Evolutionary conservation across 352 stramenopile genomes (phyloP).

Genomic region (Globisporangium ultimum): DNA sequence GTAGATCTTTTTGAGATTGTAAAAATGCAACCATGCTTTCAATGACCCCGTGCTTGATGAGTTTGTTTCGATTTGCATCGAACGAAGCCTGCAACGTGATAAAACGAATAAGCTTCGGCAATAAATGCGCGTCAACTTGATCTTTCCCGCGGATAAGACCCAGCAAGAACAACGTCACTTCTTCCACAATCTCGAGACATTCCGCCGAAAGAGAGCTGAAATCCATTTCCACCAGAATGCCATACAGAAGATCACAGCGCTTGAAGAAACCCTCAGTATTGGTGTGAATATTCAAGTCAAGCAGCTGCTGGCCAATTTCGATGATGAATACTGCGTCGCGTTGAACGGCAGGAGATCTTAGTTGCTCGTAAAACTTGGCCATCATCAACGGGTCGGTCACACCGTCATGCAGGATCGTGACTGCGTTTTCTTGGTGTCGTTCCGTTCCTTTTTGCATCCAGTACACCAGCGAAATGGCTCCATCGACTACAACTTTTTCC

Average conservation of each 20-base stretch:
- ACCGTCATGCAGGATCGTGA: slow-evolving; percentile 70
- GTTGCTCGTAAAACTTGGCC: slow-evolving; percentile 59
- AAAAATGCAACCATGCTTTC: slow-evolving; percentile 50
- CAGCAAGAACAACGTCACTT: slow-evolving; percentile 56
- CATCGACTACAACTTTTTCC: slow-evolving; percentile 70
- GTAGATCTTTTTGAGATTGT: slow-evolving; percentile 35
- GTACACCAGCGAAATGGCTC: slow-evolving; percentile 67
- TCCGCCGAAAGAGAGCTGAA: slow-evolving; percentile 36
- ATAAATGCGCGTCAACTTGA: slow-evolving; percentile 14
- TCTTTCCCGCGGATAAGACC: slow-evolving; percentile 16
- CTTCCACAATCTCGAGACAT: slow-evolving; percentile 55
- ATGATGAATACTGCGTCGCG: slow-evolving; percentile 60
- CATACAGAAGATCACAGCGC: slow-evolving; percentile 51
- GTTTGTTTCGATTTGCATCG: slow-evolving; percentile 29
- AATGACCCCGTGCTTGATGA: slow-evolving; percentile 55
- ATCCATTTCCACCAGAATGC: slow-evolving; percentile 51
- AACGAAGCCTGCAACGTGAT: slow-evolving; percentile 21
- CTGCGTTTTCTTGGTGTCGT: slow-evolving; percentile 74
- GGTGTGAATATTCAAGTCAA: slow-evolving; percentile 54
- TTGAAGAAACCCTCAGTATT: slow-evolving; percentile 67
- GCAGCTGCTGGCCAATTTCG: slow-evolving; percentile 61
- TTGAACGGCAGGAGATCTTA: slow-evolving; percentile 43
- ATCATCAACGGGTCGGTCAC: slow-evolving; percentile 37
- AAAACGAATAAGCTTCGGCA: slow-evolving; percentile 38
- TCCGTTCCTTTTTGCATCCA: slow-evolving; percentile 85